Base-by-base conservation (phyloP, 345 rosid genomes). In the Camelina laxa region DNA sequence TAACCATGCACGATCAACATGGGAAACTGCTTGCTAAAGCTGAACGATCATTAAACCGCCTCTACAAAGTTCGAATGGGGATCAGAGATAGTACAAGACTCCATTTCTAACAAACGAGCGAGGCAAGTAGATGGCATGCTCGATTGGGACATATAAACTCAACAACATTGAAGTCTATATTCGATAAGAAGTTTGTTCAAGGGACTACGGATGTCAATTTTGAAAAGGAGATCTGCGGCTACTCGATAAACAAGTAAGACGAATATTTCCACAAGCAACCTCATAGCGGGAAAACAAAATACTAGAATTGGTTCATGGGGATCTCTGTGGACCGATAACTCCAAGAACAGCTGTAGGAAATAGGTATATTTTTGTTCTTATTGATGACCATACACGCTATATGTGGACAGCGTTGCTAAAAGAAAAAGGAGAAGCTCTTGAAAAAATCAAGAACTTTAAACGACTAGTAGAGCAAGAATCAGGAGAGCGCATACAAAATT, bases 21-120 rank as follows among this genome's bases (percentile, higher is more conserved):
- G 19, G 19, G 0, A 55, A 24, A 1, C 2, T 55, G 0, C 36
- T 27, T 0, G 60, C 27, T 0, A 24, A 14, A 1, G 10, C 11
- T 0, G 1, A 0, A 0, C 3, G 36, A 0, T 14, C 60, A 0
- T 5, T 2, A 7, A 54, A 54, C 3, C 59, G 59, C 0, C 8
- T 54, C 0, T 54, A 54, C 1, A 54, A 55, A 0, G 33, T 55
- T 0, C 6, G 19, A 0, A 55, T 55, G 60, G 60, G 36, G 0
- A 0, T 50, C 0, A 27, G 0, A 7, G 0, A 7, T 0, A 0
- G 0, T 0, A 0, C 0, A 0, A 14, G 1, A 0, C 5, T 55
- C 0, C 1, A 10, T 0, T 0, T 27, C 0, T 0, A 0, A 1
- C 14, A 4, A 1, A 0, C 4, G 1, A 36, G 16, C 1, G 30